Base-by-base conservation (phyloP, 768 basidiomycete species). In the Suillus spraguei region DNA sequence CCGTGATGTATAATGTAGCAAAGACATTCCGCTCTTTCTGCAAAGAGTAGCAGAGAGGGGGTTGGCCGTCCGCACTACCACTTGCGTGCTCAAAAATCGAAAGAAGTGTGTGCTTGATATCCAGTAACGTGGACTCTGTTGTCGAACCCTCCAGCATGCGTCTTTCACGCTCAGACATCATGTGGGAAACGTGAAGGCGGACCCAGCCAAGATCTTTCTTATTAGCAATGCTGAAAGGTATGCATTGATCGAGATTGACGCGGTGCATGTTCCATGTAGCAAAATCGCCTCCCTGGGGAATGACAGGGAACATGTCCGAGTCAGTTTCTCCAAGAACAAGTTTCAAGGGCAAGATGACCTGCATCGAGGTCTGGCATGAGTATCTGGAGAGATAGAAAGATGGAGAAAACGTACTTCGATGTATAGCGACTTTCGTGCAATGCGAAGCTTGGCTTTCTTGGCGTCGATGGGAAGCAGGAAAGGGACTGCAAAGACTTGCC, bases 401-500 rank as follows among this genome's bases (percentile, higher is more conserved):
- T 2, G 10, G 68, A 41, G 36, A n/a, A 5, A 14, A 64, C 71
- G 3, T 22, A 76, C 77, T 69, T 76, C 78, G 7, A 87, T 72
- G 62, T 83, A 88, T 28, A 70, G 77, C 2, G 85, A 87, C 65
- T 83, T 85, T 46, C 86, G 78, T 11, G 87, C 86, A 38, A 87
- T 66, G 5, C 83, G 78, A 11, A 81, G 67, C 66, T 76, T 83
- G 3, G 70, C 60, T 16, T 74, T 72, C 24, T 66, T 63, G 5
- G 76, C 74, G 38, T 79, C 68, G 11, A 87, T 71, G 7, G 83
- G 82, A 52, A 82, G 79, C 0, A 83, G 84, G 47, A 78, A 85
- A 0, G 52, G 8, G 10, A 84, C 38, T 61, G 59, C 55, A 78
- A 67, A 4, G 61, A 39, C 59, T 73, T 68, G 2, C 63, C 63